These are phyloP conservation scores for Solanum habrochaites DNA, from an alignment of 257 asterid species.

Conservation along the genomic window DNA sequence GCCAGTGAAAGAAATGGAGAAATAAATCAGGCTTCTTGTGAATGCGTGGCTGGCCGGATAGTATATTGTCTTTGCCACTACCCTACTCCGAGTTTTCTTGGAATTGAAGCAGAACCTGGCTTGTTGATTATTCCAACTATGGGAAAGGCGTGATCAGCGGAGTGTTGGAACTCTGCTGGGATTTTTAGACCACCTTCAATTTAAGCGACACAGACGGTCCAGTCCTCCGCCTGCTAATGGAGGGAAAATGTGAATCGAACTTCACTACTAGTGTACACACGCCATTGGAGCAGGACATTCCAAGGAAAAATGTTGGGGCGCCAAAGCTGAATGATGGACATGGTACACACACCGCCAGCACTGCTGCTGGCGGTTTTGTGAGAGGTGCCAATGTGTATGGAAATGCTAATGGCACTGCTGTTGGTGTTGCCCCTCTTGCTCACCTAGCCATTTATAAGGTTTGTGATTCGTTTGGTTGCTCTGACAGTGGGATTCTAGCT, in stretches of 20 bases:
- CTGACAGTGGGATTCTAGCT: slow-evolving; percentile 24
- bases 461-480: slow-evolving; percentile 9
- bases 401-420: slow-evolving; percentile 35
- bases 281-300: slow-evolving; percentile 31
- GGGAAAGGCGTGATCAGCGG: slow-evolving; percentile 47
- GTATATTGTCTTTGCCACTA: slow-evolving; percentile 24
- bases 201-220: slow-evolving; percentile 27
- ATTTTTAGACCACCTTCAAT: slow-evolving; percentile 32
- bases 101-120: slow-evolving; percentile 27
- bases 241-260: slow-evolving; percentile 27
- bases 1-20: slow-evolving; percentile 20
- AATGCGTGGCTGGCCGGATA: slow-evolving; percentile 21
- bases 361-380: slow-evolving; percentile 47
- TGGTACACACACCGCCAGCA: slow-evolving; percentile 44
- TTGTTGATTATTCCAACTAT: slow-evolving; percentile 36
- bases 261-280: slow-evolving; percentile 20
- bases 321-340: slow-evolving; percentile 28
- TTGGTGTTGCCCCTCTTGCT: slow-evolving; percentile 48
- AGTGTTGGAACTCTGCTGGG: slow-evolving; percentile 33
- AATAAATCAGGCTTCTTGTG: slow-evolving; percentile 15
- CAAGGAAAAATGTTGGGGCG: neutral
- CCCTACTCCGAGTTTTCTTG: slow-evolving; percentile 37
- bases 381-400: slow-evolving; percentile 35
- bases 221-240: slow-evolving; percentile 45
- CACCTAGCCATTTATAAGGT: slow-evolving; percentile 43